Base-by-base conservation (phyloP, 31 red algal genomes). In the Asparagopsis taxiformis region DNA sequence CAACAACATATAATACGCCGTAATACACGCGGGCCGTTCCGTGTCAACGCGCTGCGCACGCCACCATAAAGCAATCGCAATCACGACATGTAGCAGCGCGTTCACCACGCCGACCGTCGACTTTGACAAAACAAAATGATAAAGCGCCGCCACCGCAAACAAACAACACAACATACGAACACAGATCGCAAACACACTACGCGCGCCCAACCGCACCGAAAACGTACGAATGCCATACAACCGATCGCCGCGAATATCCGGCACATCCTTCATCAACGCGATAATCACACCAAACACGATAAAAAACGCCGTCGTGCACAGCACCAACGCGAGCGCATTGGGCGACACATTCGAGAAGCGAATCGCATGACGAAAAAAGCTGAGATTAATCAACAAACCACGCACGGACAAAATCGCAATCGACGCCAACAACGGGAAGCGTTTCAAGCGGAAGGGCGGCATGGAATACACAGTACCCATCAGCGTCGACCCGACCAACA, bases 231-330 rank as follows among this genome's bases (percentile, higher is more conserved):
- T 70, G 0, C 51, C 59, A 55, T 71, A 68, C 31, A 74, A 23
- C 23, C 38, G 57, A 59, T 95, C 84, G 52, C 91, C 91, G 30
- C 52, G 56, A 46, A 92, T 77, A 65, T 97, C 94, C 1, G 94
- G 94, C 21, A 93, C 74, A 59, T 97, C 94, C 70, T 97, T 97
- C 49, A 93, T 60, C 7, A 97, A 59, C 19, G 94, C 94, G 57
- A 93, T 98, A 28, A 82, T 59, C 0, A 98, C 58, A 22, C 86
- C 89, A 62, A 86, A 93, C 21, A 55, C 49, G 20, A 66, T 81
- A 31, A 93, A 93, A 43, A 98, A 93, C 19, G 68, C 63, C 0
- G 78, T 72, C 15, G 87, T 69, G 31, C 80, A 80, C 1, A 46
- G 17, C 41, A 86, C 70, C 2, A 81, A 36, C 1, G 82, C n/a